These are phyloP conservation scores for Penicillium malachiteum DNA, from an alignment of 495 filamentous ascomycete species.

Conservation along the genomic window DNA sequence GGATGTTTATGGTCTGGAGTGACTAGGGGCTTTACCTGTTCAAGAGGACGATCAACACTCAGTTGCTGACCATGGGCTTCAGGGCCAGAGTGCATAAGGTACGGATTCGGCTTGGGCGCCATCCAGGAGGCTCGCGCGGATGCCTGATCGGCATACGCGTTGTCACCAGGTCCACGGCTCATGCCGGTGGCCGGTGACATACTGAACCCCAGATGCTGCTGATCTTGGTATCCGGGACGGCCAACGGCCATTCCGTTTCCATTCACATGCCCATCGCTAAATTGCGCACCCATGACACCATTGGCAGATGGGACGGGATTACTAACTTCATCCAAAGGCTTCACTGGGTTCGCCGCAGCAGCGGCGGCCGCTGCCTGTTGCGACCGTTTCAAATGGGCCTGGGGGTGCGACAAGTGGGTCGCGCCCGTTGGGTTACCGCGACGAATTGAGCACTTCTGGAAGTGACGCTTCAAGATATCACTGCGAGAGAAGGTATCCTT, in stretches of 20 bases:
- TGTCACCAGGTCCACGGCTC: conserved; percentile 42
- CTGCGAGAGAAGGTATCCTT: conserved; percentile 98
- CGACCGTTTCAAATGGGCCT: conserved; percentile 79
- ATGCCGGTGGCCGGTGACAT: conserved; percentile 50
- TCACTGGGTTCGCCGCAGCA: conserved; percentile 56
- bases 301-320: conserved; percentile 43
- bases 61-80: conserved; percentile 45
- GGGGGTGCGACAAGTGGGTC: conserved; percentile 87
- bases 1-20: conserved; percentile 44
- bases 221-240: conserved; percentile 42
- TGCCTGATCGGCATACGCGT: conserved; percentile 40
- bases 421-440: conserved; percentile 91
- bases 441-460: conserved; percentile 95
- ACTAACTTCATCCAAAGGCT: conserved; percentile 51
- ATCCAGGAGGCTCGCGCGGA: conserved; percentile 46
- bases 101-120: conserved; percentile 50
- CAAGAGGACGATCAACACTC: conserved; percentile 50
- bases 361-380: conserved; percentile 46
- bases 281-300: conserved; percentile 46
- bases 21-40: conserved; percentile 51
- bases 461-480: conserved; percentile 97
- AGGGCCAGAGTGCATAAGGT: conserved; percentile 44
- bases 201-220: conserved; percentile 47
- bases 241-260: conserved; percentile 41
- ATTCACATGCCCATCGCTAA: conserved; percentile 46